Base-by-base conservation (phyloP, 768 basidiomycete species). In the Epithele typhae region DNA sequence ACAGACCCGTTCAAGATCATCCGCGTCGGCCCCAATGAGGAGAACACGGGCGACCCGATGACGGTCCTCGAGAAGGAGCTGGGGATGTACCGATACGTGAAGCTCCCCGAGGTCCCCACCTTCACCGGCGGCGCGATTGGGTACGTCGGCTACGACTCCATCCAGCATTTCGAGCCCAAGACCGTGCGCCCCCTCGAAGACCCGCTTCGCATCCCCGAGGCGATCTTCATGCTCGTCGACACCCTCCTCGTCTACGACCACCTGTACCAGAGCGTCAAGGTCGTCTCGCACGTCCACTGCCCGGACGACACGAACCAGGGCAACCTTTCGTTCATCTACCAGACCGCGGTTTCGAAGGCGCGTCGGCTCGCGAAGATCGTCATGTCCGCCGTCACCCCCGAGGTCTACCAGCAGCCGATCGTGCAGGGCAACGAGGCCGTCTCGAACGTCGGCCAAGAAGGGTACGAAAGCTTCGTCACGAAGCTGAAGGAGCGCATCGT, bases 91-190 rank as follows among this genome's bases (percentile, higher is more conserved):
- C 77, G 86, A 64, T 96, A 94, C 63, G 79, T 96, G 66, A 87
- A 87, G 63, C 81, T 96, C 21, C 92, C 92, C 4, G 88, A 94
- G 64, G 76, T 95, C 27, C 84, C 90, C 2, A 94, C 94, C 0
- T 96, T 98, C 63, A 95, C 93, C 37, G 96, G 96, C 37, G 96
- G 96, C 37, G 95, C 94, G 1, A 91, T 98, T 60, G 96, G 96
- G 44, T 98, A 96, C 64, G 92, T 99, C 50, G 81, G 92, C 11
- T 99, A 93, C 69, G 96, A 99, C 64, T 92, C 92, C 65, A 82
- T 99, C 46, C 91, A 88, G 46, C 83, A 97, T 65, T 99, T 99
- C 59, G 96, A 99, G 64, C 93, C 96, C 43, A 92, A 87, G 70
- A 93, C 92, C 6, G 81, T 81, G 40, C 74, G 83, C 30, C 73